Conservation (phyloP, 768 basidiomycete genomes). For the Pulveroboletus ravenelii region DNA sequence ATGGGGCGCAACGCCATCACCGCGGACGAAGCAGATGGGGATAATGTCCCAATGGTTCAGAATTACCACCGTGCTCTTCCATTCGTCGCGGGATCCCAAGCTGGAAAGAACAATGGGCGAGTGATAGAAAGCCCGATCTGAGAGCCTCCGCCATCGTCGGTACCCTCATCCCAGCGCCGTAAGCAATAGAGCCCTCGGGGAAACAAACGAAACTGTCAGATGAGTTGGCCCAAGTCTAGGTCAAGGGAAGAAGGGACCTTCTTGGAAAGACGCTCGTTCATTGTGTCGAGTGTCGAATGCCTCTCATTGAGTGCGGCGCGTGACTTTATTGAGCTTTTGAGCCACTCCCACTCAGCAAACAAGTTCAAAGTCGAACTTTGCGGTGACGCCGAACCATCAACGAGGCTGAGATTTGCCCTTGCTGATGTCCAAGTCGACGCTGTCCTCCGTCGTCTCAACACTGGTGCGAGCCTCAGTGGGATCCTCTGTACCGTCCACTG, state of each 20-base stretch:
- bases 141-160: conserved; percentile 1
- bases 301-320: not conserved
- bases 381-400: conserved; percentile 2
- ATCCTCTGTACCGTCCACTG: conserved; percentile 47
- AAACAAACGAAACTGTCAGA: not conserved
- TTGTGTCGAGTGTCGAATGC: not conserved
- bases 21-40: conserved; percentile 16
- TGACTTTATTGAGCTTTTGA: not conserved
- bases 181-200: not conserved
- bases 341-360: conserved; percentile 16
- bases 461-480: conserved; percentile 80
- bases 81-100: conserved; percentile 11
- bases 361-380: conserved; percentile 14
- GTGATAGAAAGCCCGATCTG: conserved; percentile 1
- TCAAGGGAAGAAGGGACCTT: not conserved
- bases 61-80: conserved; percentile 11
- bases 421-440: conserved; percentile 46
- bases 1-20: not conserved
- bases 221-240: not conserved
- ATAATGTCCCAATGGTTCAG: not conserved
- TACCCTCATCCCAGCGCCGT: conserved; percentile 1
- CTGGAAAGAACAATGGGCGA: conserved; percentile 9
- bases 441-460: conserved; percentile 80
- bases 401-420: not conserved
- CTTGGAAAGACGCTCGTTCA: not conserved